Evolutionary conservation across 2,329 filamentous ascomycete genomes (phyloP), one percentile per base, ranked within the genome.

Genomic region (Monosporascus cannonballus): DNA sequence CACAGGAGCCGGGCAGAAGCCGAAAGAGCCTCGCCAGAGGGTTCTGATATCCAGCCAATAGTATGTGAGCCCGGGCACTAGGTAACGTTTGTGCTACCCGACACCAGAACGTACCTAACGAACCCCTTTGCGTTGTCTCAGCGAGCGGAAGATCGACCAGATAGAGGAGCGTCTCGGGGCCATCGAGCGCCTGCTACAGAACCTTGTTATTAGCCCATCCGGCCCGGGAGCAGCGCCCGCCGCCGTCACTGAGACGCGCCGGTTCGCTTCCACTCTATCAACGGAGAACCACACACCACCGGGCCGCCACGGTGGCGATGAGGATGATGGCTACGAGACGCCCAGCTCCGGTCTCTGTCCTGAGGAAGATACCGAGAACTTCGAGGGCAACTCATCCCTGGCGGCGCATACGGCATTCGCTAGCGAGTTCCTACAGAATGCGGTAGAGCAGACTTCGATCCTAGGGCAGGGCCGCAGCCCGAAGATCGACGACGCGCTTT

Each of bases 31-130:
- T 45, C 72, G 79, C 41, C 79, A 82, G 60, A 71, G 80, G 50
- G 79, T 83, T 39, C 69, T 83, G 56, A 83, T 83, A 54, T 82
- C 80, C 2, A 79, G 78, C 44, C 79, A 83, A 73, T 83, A 83
- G 79, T 83, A 67, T 59, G 77, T 71, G 41, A 8, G 6, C 45
- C 36, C 18, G 20, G 17, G 39, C 9, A 46, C 24, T 34, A 27
- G 44, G 41, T 34, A 14, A 34, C 30, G 11, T 11, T 34, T 34
- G 30, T 2, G 30, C 30, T 14, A 34, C 30, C 27, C 9, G 30
- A 34, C 30, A 14, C 27, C 30, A 5, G 30, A 34, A 34, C 5
- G 30, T 14, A 41, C 18, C 34, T 22, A n/a, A 46, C 22, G 22
- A 25, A 25, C 49, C 46, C 17, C 48, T 37, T 38, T 15, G 27